Percentiles rank a stretch among this genome's conserved stretches.
phyloP scores from a whole-genome alignment of 2,329 filamentous ascomycete species.

The Metarhizium album region DNA sequence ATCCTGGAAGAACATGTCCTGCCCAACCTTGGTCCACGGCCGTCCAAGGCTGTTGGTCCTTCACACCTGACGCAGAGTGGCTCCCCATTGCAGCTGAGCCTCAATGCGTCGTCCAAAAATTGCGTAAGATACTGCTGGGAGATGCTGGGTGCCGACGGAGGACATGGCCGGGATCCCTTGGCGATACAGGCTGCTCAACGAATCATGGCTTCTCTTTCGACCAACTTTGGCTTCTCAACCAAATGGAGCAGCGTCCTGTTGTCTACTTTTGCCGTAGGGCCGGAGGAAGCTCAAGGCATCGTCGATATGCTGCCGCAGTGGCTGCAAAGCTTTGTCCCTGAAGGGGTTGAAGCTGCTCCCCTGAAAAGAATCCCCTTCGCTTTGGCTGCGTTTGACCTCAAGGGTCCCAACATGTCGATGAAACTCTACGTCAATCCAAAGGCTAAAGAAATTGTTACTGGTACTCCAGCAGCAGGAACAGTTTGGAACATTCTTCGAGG shows the following conservation, averaged over 20 bases:
- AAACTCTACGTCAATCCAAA: constrained; percentile 9
- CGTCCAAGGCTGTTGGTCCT: constrained; percentile 1
- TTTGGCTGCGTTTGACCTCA: constrained; percentile 7
- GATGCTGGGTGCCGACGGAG: constrained; percentile 5
- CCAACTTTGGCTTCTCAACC: constrained; percentile 3
- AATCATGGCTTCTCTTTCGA: constrained; percentile 1
- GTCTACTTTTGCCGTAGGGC: neutral
- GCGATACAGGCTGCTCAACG: constrained; percentile 5
- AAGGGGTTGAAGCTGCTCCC: neutral
- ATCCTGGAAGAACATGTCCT: constrained; percentile 4
- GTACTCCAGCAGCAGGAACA: neutral
- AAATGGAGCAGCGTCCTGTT: constrained; percentile 6
- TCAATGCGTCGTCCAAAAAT: constrained; percentile 6
- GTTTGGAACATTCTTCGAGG: constrained; percentile 4
- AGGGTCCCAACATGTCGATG: constrained; percentile 3
- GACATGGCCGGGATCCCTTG: constrained; percentile 6
- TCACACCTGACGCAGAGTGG: constrained; percentile 6
- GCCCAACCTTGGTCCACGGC: constrained; percentile 8
- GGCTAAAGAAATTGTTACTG: constrained; percentile 7
- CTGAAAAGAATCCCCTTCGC: constrained; percentile 7
- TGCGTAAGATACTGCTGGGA: constrained; percentile 10
- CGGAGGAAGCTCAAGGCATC: neutral
- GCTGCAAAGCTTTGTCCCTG: constrained; percentile 1
- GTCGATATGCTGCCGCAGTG: constrained; percentile 3
- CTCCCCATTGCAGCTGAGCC: constrained; percentile 5